Evolutionary conservation across 2,329 filamentous ascomycete species (phyloP), one percentile per base, ranked within the genome.

Genomic region (Penicillium sp.): DNA sequence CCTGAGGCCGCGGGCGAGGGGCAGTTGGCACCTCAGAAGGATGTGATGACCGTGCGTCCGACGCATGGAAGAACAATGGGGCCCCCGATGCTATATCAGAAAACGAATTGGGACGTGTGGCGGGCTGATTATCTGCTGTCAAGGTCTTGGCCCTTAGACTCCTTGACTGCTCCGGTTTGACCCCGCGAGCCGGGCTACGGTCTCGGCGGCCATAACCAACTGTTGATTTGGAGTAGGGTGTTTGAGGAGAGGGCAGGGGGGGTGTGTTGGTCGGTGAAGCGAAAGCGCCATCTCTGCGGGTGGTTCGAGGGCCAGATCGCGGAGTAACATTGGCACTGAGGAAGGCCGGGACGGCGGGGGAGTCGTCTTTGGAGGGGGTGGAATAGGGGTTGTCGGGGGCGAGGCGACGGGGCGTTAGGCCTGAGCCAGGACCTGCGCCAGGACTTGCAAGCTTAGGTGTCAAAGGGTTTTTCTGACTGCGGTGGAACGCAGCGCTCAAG

Each of bases 11-110:
- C 18, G 66, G 61, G 38, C 67, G 66, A 53, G 56, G 39, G 27
- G 45, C 48, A 32, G 72, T 71, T 27, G 44, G 21, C 24, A 59
- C 43, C 22, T 75, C 71, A 4, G 69, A 68, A n/a, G 75, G 76
- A 31, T 75, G 74, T 27, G 75, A 60, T 21, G 78, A 73, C 63
- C 83, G 87, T 38, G 83, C 88, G 63, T 96, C 90, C 70, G 87
- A 90, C 27, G 92, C 94, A 70, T 95, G 92, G 72, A 99, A 97
- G 81, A 97, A 97, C 76, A 91, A 93, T 49, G 87, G 75, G 18
- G 72, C 66, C 4, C 66, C 69, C 14, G 70, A 59, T 5, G 70
- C 57, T 40, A 68, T 66, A 45, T 70, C 75, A 51, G 61, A 71
- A 48, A 67, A 73, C 4, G 69, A 74, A 49, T 60, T 69, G 18